Evolutionary conservation across 208 protist species (phyloP).

Genomic region (Crithidia fasciculata): DNA sequence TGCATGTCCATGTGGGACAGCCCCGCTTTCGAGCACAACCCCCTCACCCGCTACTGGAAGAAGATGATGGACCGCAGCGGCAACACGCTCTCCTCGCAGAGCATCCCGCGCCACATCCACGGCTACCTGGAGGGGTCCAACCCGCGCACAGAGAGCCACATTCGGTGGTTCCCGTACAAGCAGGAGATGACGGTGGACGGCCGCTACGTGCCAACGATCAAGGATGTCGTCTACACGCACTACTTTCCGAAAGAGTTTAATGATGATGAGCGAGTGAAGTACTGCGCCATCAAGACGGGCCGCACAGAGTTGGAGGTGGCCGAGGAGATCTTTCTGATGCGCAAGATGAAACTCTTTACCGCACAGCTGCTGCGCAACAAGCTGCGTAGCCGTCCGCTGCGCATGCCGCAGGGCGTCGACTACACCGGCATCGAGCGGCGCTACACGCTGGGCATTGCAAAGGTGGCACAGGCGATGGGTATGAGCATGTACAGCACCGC

Average conservation of each 20-base stretch:
- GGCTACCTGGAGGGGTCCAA: conserved; percentile 83
- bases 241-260: conserved; percentile 84
- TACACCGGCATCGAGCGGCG: conserved; percentile 85
- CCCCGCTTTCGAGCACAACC: conserved; percentile 82
- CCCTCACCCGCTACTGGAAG: conserved; percentile 82
- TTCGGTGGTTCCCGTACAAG: conserved; percentile 91
- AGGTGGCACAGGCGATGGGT: conserved; percentile 84
- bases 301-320: conserved; percentile 79
- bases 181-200: conserved; percentile 85
- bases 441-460: conserved; percentile 78
- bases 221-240: conserved; percentile 78
- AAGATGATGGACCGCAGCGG: conserved; percentile 81
- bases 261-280: conserved; percentile 87
- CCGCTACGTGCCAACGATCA: conserved; percentile 76
- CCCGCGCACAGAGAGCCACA: conserved; percentile 62
- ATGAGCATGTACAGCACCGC: conserved; percentile 88
- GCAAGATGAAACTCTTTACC: conserved; percentile 85
- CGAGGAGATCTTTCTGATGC: conserved; percentile 90
- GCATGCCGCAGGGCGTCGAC: conserved; percentile 82
- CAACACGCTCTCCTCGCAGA: conserved; percentile 77
- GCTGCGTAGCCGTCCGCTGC: conserved; percentile 66
- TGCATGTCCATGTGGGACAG: conserved; percentile 85
- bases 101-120: conserved; percentile 88
- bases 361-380: conserved; percentile 85
- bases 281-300: conserved; percentile 78